Conservation (phyloP, 352 stramenopile species). For the Phytophthora citrophthora region DNA sequence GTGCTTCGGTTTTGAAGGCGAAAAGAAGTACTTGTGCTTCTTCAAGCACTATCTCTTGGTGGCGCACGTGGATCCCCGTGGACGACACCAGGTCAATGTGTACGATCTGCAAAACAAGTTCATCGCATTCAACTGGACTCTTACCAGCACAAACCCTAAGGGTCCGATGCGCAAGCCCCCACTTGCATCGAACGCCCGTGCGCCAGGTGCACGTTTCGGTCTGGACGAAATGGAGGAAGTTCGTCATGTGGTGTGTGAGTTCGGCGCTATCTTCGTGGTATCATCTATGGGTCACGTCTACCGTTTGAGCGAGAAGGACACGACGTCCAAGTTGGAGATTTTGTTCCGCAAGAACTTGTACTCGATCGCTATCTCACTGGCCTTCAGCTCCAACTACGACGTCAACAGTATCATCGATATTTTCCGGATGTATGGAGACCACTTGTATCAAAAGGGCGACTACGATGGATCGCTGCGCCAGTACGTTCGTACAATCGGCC, state of each 20-base stretch:
- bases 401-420: slow-evolving; percentile 97
- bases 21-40: slow-evolving; percentile 88
- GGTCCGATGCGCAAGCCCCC: slow-evolving; percentile 39
- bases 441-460: slow-evolving; percentile 98
- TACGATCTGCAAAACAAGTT: slow-evolving; percentile 95
- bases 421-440: slow-evolving; percentile 96
- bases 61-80: slow-evolving; percentile 80
- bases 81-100: slow-evolving; percentile 88
- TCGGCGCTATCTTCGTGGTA: slow-evolving; percentile 88
- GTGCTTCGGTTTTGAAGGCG: slow-evolving; percentile 90
- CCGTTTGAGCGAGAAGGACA: slow-evolving; percentile 95
- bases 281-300: slow-evolving; percentile 91
- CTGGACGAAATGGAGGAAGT: slow-evolving; percentile 90
- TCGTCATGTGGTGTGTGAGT: slow-evolving; percentile 86
- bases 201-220: slow-evolving; percentile 74
- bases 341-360: slow-evolving; percentile 98
- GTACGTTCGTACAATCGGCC: slow-evolving; percentile 97
- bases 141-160: slow-evolving; percentile 66
- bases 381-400: slow-evolving; percentile 95
- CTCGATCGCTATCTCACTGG: slow-evolving; percentile 97
- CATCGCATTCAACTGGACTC: slow-evolving; percentile 91
- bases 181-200: slow-evolving; percentile 38
- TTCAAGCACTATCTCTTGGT: slow-evolving; percentile 91
- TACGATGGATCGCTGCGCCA: slow-evolving; percentile 96
- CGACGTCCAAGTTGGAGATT: slow-evolving; percentile 96